phyloP scores from a whole-genome alignment of 768 basidiomycete species.

The Termitomyces sp. region DNA sequence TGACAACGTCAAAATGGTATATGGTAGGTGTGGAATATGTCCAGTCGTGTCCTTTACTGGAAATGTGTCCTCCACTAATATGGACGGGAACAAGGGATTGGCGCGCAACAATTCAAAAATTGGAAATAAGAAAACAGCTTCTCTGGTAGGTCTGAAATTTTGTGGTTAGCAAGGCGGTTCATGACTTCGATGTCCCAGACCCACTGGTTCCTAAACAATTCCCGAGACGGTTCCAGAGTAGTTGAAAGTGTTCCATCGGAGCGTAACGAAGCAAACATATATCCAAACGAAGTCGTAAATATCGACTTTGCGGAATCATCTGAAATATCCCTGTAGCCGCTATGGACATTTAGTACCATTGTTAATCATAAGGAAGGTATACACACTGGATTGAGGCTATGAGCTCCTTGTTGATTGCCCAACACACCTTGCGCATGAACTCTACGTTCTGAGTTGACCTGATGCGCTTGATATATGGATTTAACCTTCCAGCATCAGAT shows the following conservation, averaged over 20 bases:
- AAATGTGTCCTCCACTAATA: constrained; percentile 33
- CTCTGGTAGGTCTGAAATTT: constrained; percentile 52
- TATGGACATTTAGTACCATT: constrained; percentile 15
- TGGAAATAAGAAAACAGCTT: constrained; percentile 50
- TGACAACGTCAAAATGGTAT: constrained; percentile 49
- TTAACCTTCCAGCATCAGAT: constrained; percentile 63
- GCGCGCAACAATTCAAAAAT: constrained; percentile 54
- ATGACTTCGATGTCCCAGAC: constrained; percentile 5
- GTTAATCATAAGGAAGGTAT: background rate
- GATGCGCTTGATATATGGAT: constrained; percentile 56
- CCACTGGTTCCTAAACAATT: constrained; percentile 55
- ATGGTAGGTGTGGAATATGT: constrained; percentile 27
- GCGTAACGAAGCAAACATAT: constrained; percentile 44
- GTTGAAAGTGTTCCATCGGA: constrained; percentile 49
- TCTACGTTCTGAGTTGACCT: constrained; percentile 39
- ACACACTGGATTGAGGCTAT: constrained; percentile 45
- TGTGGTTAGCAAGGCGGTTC: background rate
- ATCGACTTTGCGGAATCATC: constrained; percentile 47
- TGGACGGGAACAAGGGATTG: constrained; percentile 43
- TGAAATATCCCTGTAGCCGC: constrained; percentile 49
- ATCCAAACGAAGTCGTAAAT: constrained; percentile 43
- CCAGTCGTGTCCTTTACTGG: constrained; percentile 17
- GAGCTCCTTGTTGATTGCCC: constrained; percentile 50
- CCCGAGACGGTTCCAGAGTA: constrained; percentile 39
- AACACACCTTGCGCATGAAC: constrained; percentile 51